Percentiles rank a stretch among this genome's conserved stretches.
Conservation (phyloP, 2,329 filamentous ascomycete species). For the Thielaviopsis musarum region DNA sequence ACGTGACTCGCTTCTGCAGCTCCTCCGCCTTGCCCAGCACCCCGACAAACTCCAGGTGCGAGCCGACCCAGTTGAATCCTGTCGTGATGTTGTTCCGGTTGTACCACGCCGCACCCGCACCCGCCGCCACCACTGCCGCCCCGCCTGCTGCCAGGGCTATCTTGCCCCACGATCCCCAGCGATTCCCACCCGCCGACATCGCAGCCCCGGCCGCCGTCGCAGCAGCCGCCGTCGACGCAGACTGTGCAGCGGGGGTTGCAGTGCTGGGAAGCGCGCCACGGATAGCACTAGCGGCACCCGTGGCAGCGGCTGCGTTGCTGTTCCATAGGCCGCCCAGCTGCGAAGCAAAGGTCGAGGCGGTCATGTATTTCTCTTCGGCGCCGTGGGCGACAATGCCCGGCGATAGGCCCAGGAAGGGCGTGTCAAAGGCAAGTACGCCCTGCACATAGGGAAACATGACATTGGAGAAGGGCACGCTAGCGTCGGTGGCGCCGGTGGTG, state of each 20-base stretch:
- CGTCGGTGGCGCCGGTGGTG: slow-evolving; percentile 14
- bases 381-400: slow-evolving; percentile 72
- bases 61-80: slow-evolving; percentile 68
- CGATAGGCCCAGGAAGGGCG: slow-evolving; percentile 70
- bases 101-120: slow-evolving; percentile 70
- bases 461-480: slow-evolving; percentile 15
- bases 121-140: slow-evolving; percentile 64
- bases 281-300: slow-evolving; percentile 19
- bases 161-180: slow-evolving; percentile 70
- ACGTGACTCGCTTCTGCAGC: slow-evolving; percentile 54
- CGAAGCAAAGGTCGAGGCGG: slow-evolving; percentile 50
- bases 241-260: slow-evolving; percentile 6
- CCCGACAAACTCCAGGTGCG: slow-evolving; percentile 85
- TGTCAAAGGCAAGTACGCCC: slow-evolving; percentile 84
- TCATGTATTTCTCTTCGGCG: slow-evolving; percentile 73
- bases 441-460: slow-evolving; percentile 90
- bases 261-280: not conserved
- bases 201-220: slow-evolving; percentile 20
- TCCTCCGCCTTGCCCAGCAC: slow-evolving; percentile 75
- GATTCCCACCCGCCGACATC: slow-evolving; percentile 14
- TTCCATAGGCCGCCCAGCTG: slow-evolving; percentile 52
- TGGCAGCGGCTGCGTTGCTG: slow-evolving; percentile 21
- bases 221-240: slow-evolving; percentile 13
- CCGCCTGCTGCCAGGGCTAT: slow-evolving; percentile 77
- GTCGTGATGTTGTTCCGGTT: slow-evolving; percentile 65